phyloP scores from a whole-genome alignment of 2,329 filamentous ascomycete species.

The Fusarium setosum region DNA sequence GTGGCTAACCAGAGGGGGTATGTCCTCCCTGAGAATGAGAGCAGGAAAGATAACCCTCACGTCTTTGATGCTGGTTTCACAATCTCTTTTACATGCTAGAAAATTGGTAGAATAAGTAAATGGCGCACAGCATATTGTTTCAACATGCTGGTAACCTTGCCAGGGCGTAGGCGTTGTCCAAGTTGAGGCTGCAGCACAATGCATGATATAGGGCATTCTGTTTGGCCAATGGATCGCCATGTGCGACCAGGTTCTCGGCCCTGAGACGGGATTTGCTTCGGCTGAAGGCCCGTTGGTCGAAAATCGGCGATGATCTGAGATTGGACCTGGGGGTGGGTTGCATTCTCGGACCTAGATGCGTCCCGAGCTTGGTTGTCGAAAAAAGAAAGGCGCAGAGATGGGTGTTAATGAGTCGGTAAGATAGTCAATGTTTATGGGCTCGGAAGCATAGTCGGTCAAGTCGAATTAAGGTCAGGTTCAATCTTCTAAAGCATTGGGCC shows the following conservation, averaged over 20 bases:
- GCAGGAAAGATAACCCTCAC: neutral
- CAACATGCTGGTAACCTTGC: too few species aligned
- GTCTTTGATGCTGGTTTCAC: neutral
- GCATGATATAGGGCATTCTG: conserved; percentile 5
- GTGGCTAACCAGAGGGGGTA: conserved; percentile 57
- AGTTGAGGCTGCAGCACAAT: neutral
- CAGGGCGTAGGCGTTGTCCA: too few species aligned
- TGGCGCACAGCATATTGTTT: neutral
- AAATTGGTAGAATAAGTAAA: neutral
- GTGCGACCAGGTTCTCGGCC: neutral
- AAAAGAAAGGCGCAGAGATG: neutral
- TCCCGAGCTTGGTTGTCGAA: neutral
- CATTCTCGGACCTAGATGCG: neutral
- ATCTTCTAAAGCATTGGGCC: neutral
- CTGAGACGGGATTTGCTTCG: too few species aligned
- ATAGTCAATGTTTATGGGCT: neutral
- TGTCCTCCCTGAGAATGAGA: conserved; percentile 19
- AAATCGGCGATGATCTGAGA: conserved; percentile 41
- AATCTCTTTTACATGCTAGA: neutral
- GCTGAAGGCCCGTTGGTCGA: neutral
- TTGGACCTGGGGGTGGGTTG: conserved; percentile 20
- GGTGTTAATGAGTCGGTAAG: neutral
- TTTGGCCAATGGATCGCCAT: conserved; percentile 19
- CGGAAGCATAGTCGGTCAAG: neutral
- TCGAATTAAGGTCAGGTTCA: neutral